These are phyloP conservation scores for Geotrichum restrictum DNA, from an alignment of 1,139 yeast species.

Conservation along the genomic window DNA sequence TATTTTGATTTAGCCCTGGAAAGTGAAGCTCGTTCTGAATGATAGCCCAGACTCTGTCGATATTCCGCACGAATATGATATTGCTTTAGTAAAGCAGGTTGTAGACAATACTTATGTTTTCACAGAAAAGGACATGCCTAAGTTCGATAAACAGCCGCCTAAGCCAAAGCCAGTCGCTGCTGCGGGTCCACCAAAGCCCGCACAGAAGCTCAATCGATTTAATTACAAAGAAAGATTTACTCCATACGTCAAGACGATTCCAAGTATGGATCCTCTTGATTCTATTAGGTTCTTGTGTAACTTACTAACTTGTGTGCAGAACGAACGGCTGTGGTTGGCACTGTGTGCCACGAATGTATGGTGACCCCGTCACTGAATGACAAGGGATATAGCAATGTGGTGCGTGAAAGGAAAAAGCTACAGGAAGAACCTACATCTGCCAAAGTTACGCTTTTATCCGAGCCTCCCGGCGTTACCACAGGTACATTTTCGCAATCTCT, in stretches of 20 bases:
- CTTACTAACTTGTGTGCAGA: slow-evolving; percentile 33
- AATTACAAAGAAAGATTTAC: slow-evolving; percentile 25
- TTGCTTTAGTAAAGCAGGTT: slow-evolving; percentile 68
- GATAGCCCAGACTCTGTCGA: slow-evolving; percentile 43
- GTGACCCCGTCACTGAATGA: slow-evolving; percentile 75
- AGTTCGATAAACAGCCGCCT: slow-evolving; percentile 51
- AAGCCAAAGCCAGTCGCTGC: slow-evolving; percentile 32
- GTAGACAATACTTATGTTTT: slow-evolving; percentile 78
- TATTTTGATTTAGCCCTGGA: slow-evolving; percentile 28
- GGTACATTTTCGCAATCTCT: slow-evolving; percentile 76
- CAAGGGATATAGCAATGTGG: slow-evolving; percentile 58
- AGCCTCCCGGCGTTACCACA: slow-evolving; percentile 84
- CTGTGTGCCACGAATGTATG: slow-evolving; percentile 88
- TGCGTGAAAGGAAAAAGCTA: slow-evolving; percentile 50
- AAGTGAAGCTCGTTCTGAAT: slow-evolving; percentile 41
- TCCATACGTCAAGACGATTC: slow-evolving; percentile 34
- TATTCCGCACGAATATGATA: slow-evolving; percentile 81
- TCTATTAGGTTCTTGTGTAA: background rate
- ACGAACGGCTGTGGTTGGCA: slow-evolving; percentile 80
- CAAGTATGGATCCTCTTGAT: slow-evolving; percentile 17
- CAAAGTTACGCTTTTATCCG: slow-evolving; percentile 73
- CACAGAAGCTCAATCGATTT: slow-evolving; percentile 27
- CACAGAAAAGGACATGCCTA: slow-evolving; percentile 76
- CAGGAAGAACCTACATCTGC: slow-evolving; percentile 51
- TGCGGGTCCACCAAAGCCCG: slow-evolving; percentile 30